Evolutionary conservation across 2,329 filamentous ascomycete genomes (phyloP), one percentile per base, ranked within the genome.

Genomic region (Lachnellula occidentalis): DNA sequence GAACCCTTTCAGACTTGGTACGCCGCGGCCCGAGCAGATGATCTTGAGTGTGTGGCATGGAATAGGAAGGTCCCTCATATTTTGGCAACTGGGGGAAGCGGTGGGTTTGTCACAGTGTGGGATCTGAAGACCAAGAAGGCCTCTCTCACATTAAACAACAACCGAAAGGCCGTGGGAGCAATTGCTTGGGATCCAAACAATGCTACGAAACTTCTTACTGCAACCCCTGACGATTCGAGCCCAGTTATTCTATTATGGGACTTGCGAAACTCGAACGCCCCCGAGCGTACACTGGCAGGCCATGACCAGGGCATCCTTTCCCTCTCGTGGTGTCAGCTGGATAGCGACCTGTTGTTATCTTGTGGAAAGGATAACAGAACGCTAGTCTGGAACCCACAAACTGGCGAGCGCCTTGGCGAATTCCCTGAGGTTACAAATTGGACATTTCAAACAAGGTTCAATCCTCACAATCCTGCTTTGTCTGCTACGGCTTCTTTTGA

Each of bases 341-440:
- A 99, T 67, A 86, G 86, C 48, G 88, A 94, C 65, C 78, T 99
- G 49, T 75, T 99, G 48, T 79, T 99, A 21, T 99, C 94, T 2
- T 95, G 88, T 62, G 95, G 94, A 63, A 97, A 97, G 74, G 94
- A 99, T 72, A 97, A 97, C 69, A 84, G 90, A 64, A 96, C 92
- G 2, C 81, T 99, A 57, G 85, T 94, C 58, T 99, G 95, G 94
- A 97, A 97, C 71, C 90, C 94, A 1, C 88, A 94, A 67, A 96
- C 88, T 2, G 92, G 92, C 51, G 84, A 94, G 68, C 79, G 82
- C 12, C 87, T 91, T 60, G 94, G 95, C 61, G 92, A 97, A 72
- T 92, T 97, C 68, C 92, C 92, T 4, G 90, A 96, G 66, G 92
- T 95, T 51, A 96, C 92, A n/a, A 99, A 97, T 72, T 99, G 94